phyloP scores from a whole-genome alignment of 768 basidiomycete genomes.

The Hygrophoropsis aurantiaca region DNA sequence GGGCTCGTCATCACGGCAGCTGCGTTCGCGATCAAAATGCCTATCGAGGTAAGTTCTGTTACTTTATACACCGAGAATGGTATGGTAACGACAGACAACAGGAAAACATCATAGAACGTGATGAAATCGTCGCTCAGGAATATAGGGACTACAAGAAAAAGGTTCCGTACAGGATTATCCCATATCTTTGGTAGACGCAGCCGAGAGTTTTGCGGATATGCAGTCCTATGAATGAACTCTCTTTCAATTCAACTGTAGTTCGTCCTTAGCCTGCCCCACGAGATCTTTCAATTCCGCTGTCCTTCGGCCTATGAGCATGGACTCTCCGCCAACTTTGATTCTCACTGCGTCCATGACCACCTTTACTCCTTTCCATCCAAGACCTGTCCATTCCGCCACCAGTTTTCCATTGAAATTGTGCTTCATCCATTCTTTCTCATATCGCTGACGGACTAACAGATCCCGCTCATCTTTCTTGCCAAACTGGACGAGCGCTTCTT shows the following conservation, averaged over 20 bases:
- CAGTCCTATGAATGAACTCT: too few relatives aligned
- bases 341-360: constrained; percentile 53
- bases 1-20: constrained; percentile 19
- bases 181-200: constrained; percentile 26
- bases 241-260: constrained; percentile 18
- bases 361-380: constrained; percentile 49
- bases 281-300: constrained; percentile 41
- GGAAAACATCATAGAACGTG: constrained; percentile 29
- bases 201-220: too few relatives aligned
- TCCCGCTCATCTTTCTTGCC: constrained; percentile 51
- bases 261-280: constrained; percentile 35
- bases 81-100: constrained; percentile 9
- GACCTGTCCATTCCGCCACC: constrained; percentile 55
- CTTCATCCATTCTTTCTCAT: constrained; percentile 35
- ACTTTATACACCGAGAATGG: neutral
- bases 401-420: constrained; percentile 46
- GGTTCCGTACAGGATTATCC: constrained; percentile 29
- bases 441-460: constrained; percentile 27
- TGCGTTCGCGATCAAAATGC: constrained; percentile 32
- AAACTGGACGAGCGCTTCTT: constrained; percentile 53
- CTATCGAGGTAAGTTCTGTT: constrained; percentile 27
- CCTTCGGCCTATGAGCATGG: constrained; percentile 40
- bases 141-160: constrained; percentile 30
- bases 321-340: constrained; percentile 43
- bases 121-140: constrained; percentile 18